phyloP scores from a whole-genome alignment of 139 green algal genomes.

The Tetratostichococcus sp. region DNA sequence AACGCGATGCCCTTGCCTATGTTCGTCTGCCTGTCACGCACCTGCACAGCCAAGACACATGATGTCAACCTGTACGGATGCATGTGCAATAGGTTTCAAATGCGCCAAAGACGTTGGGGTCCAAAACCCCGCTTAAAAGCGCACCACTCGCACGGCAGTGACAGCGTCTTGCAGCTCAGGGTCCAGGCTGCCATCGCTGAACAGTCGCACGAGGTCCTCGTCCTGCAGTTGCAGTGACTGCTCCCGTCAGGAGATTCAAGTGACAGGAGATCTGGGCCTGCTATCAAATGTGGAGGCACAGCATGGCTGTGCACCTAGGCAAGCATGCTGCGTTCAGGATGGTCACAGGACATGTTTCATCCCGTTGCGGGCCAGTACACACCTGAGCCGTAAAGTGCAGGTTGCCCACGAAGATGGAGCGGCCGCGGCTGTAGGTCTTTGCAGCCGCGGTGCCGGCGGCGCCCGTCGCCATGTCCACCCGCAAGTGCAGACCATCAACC shows the following conservation, averaged over 20 bases:
- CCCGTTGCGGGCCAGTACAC: not conserved
- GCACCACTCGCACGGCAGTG: not conserved
- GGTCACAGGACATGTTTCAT: no score
- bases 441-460: conserved; percentile 11
- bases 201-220: conserved; percentile 59
- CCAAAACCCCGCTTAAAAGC: no score
- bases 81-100: no score
- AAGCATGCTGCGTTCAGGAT: no score
- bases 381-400: conserved; percentile 68
- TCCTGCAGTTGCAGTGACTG: conserved; percentile 22
- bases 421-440: conserved; percentile 62
- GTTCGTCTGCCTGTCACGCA: conserved; percentile 67
- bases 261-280: no score
- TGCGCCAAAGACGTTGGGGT: no score
- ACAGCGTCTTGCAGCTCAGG: conserved; percentile 16
- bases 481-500: conserved; percentile 70
- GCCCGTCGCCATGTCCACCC: conserved; percentile 66
- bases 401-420: conserved; percentile 86
- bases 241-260: no score
- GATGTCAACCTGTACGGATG: no score
- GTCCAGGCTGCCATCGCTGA: conserved; percentile 15
- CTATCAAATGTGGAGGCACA: no score
- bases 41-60: conserved; percentile 66
- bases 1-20: conserved; percentile 77
- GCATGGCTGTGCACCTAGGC: no score